Base-by-base conservation (phyloP, 441 rosid species). In the Monsonia emarginata region DNA sequence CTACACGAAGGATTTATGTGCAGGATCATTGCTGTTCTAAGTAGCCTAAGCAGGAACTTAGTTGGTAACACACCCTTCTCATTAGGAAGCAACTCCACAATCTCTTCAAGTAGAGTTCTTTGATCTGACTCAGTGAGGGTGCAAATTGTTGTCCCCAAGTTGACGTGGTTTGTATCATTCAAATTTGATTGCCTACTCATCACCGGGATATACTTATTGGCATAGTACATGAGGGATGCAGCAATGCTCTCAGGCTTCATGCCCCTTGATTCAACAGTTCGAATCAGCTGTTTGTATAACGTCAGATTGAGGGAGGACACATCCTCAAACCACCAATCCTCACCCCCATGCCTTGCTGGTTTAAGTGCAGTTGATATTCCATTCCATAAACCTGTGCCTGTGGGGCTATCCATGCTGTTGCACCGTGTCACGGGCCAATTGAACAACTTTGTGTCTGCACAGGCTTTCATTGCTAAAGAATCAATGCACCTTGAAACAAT, bases 281-380 rank as follows among this genome's bases (percentile, higher is more conserved):
- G 65, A 44, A 93, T 85, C 61, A 93, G 81, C 75, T 88, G 84
- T 73, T 77, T 90, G 67, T 76, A 93, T 25, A 83, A 57, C 13
- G 83, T 65, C 16, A 88, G 63, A 5, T 81, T 69, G 7, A 88
- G 93, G 64, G 66, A 68, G 1, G 95, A 90, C 22, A 78, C 88
- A 73, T 90, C 98, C 42, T 84, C 87, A 16, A 80, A 87, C 98
- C 98, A 93, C 98, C 97, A 90, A 77, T 90, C 95, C n/a, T 81
- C 85, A 2, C 79, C 80, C 6, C 76, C 54, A 4, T 75, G 28
- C 10, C 63, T 72, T 28, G 79, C 58, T 52, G 27, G 56, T 72
- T 78, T 83, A 38, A 76, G 58, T 36, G 84, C 63, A 9, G 86
- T 64, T 13, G 82, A 38, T 72, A 93, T 88, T n/a, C 97, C 97